Percentiles rank a stretch among this genome's conserved stretches.
These are phyloP conservation scores for Paecilomyces dactylethromorphus DNA, from an alignment of 2,329 filamentous ascomycete genomes.

Conservation along the genomic window DNA sequence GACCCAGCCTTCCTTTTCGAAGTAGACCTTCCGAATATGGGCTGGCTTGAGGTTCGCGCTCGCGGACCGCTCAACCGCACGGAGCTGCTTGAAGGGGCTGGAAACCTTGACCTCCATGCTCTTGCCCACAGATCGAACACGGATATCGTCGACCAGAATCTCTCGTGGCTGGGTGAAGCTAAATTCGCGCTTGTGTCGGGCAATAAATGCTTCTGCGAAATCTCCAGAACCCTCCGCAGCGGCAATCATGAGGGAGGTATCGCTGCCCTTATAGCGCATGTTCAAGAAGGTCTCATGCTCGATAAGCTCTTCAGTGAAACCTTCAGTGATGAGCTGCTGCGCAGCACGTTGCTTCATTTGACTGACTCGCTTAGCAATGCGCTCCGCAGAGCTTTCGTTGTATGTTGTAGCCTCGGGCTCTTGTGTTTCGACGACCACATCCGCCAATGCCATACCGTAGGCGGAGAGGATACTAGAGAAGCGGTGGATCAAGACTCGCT, in stretches of 20 bases:
- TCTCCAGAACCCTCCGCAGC: conserved; percentile 24
- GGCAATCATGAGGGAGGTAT: conserved; percentile 38
- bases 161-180: conserved; percentile 32
- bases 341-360: conserved; percentile 21
- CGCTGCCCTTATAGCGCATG: conserved; percentile 40
- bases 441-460: conserved; percentile 38
- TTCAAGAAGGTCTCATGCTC: conserved; percentile 32
- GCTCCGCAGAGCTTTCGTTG: conserved; percentile 9
- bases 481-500: conserved; percentile 37
- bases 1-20: conserved; percentile 19
- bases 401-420: conserved; percentile 23
- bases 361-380: conserved; percentile 20
- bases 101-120: conserved; percentile 4
- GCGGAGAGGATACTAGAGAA: conserved; percentile 38
- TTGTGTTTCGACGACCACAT: conserved; percentile 32
- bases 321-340: conserved; percentile 27
- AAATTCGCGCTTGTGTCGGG: conserved; percentile 35
- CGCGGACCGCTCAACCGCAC: conserved; percentile 7
- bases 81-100: conserved; percentile 12
- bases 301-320: conserved; percentile 28
- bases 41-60: conserved; percentile 12
- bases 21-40: conserved; percentile 16
- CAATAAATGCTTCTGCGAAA: conserved; percentile 31
- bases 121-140: conserved; percentile 26
- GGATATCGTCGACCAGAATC: conserved; percentile 35